Evolutionary conservation across 2,329 filamentous ascomycete genomes (phyloP).

Genomic region (Trichoderma brevicompactum): DNA sequence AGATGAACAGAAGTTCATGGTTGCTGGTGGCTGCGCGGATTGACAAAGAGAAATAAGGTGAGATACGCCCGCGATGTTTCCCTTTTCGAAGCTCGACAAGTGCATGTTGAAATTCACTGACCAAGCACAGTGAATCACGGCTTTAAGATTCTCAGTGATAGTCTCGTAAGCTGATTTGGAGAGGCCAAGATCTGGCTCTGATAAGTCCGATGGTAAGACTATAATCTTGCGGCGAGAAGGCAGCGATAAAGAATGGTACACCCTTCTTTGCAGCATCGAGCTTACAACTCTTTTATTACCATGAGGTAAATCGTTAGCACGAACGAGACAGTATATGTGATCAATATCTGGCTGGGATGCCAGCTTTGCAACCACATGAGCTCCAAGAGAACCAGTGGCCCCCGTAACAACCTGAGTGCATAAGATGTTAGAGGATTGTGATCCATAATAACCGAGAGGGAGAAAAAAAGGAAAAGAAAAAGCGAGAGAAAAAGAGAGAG

Average conservation of each 20-base stretch:
- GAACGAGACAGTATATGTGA: conserved; percentile 57
- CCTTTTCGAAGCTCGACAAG: conserved; percentile 50
- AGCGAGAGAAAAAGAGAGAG: too few species aligned
- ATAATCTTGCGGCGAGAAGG: conserved; percentile 45
- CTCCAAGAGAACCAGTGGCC: conserved; percentile 66
- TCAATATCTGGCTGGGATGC: conserved; percentile 59
- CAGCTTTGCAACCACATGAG: conserved; percentile 64
- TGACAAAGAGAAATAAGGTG: conserved; percentile 15
- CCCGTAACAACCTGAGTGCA: conserved; percentile 50
- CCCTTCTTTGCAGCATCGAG: conserved; percentile 23
- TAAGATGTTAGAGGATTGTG: neutral
- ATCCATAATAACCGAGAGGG: too few species aligned
- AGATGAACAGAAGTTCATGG: conserved; percentile 21
- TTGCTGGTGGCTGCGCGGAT: conserved; percentile 8
- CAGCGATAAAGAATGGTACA: neutral
- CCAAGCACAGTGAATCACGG: conserved; percentile 58
- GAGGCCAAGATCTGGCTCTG: conserved; percentile 11
- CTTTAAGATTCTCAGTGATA: conserved; percentile 37
- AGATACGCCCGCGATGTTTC: conserved; percentile 1
- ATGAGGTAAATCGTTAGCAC: conserved; percentile 41
- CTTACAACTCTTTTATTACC: neutral
- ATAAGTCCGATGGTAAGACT: conserved; percentile 46
- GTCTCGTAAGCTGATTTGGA: conserved; percentile 26
- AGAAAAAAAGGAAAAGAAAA: accelerated
- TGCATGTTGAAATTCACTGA: conserved; percentile 61